Evolutionary conservation across 225 moss, liverwort and hornwort species (phyloP).

Genomic region (Marchantia polymorpha): DNA sequence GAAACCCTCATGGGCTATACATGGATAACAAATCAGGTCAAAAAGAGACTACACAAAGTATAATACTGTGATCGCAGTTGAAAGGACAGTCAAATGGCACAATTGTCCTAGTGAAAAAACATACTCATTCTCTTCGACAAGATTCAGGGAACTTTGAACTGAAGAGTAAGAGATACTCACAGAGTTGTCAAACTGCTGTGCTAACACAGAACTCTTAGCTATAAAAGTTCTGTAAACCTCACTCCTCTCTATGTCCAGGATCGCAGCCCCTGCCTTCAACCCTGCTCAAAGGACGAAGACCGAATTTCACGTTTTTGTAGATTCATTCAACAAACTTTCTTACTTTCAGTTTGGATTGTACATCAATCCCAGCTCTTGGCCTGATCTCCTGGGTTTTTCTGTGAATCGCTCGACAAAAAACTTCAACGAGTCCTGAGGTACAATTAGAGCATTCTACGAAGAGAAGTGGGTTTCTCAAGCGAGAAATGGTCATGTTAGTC

Average conservation of each 20-base stretch:
- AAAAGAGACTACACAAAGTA: no score
- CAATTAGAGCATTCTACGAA: no score
- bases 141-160: not conserved
- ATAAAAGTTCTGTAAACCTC: conserved; percentile 60
- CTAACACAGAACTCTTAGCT: conserved; percentile 71
- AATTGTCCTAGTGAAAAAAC: not conserved
- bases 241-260: conserved; percentile 68
- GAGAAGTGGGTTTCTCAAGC: not conserved
- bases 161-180: conserved; percentile 35
- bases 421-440: no score
- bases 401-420: no score
- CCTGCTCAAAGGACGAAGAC: conserved; percentile 35
- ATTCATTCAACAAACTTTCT: no score
- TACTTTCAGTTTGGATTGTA: no score
- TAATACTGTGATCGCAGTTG: no score
- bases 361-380: no score
- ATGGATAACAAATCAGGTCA: no score
- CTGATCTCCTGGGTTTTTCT: no score
- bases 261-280: conserved; percentile 69
- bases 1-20: no score
- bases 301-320: not conserved
- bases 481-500: not conserved
- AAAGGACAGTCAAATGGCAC: no score
- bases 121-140: not conserved
- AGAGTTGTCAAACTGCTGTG: conserved; percentile 88